phyloP scores from a whole-genome alignment of 192 early-diverging fungal species.

The Coemansia guatemalensis region DNA sequence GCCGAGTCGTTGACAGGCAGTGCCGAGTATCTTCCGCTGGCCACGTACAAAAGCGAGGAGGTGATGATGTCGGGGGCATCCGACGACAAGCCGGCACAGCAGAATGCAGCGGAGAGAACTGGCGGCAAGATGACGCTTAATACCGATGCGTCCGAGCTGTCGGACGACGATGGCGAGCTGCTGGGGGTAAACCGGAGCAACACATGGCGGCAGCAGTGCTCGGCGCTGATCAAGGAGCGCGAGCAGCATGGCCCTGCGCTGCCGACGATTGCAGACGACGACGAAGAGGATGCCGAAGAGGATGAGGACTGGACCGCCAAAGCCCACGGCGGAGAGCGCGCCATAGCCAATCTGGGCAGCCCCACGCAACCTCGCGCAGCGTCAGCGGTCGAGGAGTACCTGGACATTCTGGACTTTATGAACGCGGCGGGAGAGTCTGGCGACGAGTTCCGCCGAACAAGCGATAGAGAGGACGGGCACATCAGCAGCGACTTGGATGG shows the following conservation, averaged over 20 bases:
- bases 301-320: not conserved
- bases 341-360: not conserved
- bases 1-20: conserved; percentile 33
- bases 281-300: conserved; percentile 15
- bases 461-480: conserved; percentile 37
- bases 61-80: not conserved
- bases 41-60: conserved; percentile 18
- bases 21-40: conserved; percentile 49
- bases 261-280: conserved; percentile 28
- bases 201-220: conserved; percentile 45
- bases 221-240: conserved; percentile 41
- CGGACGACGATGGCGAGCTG: conserved; percentile 13
- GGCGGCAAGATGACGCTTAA: conserved; percentile 1
- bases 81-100: not conserved
- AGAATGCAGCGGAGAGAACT: not conserved
- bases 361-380: conserved; percentile 7
- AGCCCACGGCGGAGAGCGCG: not conserved
- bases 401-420: conserved; percentile 49
- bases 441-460: not conserved
- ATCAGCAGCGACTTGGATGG: conserved; percentile 48
- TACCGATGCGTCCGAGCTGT: conserved; percentile 7
- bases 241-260: conserved; percentile 31
- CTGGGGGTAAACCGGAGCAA: conserved; percentile 33
- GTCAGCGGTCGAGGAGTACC: conserved; percentile 33
- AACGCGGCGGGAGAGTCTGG: conserved; percentile 14